These are phyloP conservation scores for Adansonia rubrostipa DNA, from an alignment of 441 rosid species.

Conservation along the genomic window DNA sequence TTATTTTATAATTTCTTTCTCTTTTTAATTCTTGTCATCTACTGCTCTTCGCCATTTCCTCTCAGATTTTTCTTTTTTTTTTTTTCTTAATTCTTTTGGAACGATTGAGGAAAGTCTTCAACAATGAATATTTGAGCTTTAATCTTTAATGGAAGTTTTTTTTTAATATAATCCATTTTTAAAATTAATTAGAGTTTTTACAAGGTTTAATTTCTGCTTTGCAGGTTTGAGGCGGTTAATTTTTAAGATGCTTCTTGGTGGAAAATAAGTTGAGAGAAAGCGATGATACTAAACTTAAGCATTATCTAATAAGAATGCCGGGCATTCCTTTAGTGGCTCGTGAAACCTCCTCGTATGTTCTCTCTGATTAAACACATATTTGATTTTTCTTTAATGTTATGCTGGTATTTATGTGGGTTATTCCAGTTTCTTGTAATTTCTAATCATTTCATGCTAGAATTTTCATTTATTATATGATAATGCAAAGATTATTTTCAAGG, in stretches of 20 bases:
- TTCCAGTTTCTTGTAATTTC: not conserved
- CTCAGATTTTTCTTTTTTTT: not conserved
- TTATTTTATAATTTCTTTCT: not conserved
- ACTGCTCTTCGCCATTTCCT: not conserved
- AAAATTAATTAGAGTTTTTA: not conserved
- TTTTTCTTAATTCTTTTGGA: constrained; percentile 1
- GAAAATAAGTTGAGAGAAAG: constrained; percentile 26
- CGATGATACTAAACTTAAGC: constrained; percentile 43
- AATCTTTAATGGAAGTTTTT: not conserved
- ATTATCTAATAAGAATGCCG: constrained; percentile 72
- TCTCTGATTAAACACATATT: constrained; percentile 3
- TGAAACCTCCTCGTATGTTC: constrained; percentile 76
- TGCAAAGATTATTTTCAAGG: not conserved
- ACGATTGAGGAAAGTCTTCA: not conserved
- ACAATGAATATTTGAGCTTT: not conserved
- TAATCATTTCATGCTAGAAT: not conserved
- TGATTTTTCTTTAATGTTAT: not conserved
- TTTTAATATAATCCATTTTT: not conserved
- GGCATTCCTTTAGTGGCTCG: constrained; percentile 88
- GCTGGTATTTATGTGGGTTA: not conserved
- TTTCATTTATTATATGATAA: not conserved
- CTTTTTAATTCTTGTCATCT: not conserved
- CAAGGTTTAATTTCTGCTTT: not conserved
- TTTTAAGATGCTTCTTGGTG: constrained; percentile 12
- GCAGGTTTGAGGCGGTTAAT: constrained; percentile 20